These are phyloP conservation scores for Dryas alaskensis DNA, from an alignment of 306 rosid genomes.

Conservation along the genomic window DNA sequence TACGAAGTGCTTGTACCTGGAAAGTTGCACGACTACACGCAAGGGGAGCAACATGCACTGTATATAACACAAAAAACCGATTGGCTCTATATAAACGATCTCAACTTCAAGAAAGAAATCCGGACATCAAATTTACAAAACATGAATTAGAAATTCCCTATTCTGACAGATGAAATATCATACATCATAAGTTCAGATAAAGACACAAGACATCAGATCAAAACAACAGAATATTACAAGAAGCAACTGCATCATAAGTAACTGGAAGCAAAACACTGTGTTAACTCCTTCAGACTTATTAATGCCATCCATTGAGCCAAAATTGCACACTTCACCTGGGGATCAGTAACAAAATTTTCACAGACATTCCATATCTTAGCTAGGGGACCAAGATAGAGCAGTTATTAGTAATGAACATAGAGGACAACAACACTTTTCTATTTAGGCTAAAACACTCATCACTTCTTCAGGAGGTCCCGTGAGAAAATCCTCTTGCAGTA, in stretches of 20 bases:
- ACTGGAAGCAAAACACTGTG: slow-evolving; percentile 7
- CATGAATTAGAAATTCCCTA: slow-evolving; percentile 1
- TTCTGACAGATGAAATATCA: slow-evolving; percentile 8
- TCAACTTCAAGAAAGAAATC: not conserved
- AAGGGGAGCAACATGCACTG: not conserved
- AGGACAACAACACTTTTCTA: slow-evolving; percentile 32
- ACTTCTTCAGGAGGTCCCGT: slow-evolving; percentile 42
- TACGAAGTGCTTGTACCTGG: not conserved
- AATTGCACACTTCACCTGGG: not conserved
- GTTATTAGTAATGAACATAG: slow-evolving; percentile 16
- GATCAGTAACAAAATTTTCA: not conserved
- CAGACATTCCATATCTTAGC: not conserved
- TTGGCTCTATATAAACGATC: not conserved
- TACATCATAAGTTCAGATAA: slow-evolving; percentile 20
- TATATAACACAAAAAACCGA: not conserved
- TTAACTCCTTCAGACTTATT: not conserved
- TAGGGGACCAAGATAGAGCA: not conserved
- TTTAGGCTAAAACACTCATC: slow-evolving; percentile 12
- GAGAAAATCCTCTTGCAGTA: slow-evolving; percentile 74
- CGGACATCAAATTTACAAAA: slow-evolving; percentile 5
- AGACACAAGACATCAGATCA: not conserved
- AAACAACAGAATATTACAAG: slow-evolving; percentile 23
- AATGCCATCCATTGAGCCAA: slow-evolving; percentile 13
- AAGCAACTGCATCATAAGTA: not conserved
- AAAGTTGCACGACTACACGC: too few relatives aligned